Conservation (phyloP, 495 filamentous ascomycete species). For the Hypoxylon perforatum region DNA sequence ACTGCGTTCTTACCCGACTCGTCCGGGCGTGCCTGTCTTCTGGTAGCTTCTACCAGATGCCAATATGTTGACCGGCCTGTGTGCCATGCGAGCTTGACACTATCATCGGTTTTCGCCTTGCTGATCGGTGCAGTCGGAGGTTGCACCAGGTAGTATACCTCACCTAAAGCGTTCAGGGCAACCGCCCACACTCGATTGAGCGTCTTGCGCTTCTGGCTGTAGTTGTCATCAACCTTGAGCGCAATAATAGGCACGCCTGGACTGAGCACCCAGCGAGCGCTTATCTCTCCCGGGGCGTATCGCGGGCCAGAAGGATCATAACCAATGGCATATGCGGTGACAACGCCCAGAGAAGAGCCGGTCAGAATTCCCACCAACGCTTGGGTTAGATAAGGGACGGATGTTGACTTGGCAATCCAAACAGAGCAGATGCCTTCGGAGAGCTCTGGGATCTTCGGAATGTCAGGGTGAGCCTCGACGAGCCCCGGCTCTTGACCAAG, state of each 20-base stretch:
- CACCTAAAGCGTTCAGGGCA: conserved; percentile 89
- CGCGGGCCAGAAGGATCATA: conserved; percentile 72
- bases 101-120: conserved; percentile 63
- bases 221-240: conserved; percentile 85
- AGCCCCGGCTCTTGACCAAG: conserved; percentile 63
- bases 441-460: conserved; percentile 74
- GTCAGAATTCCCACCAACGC: conserved; percentile 83
- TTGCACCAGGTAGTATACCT: conserved; percentile 84
- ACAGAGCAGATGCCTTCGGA: conserved; percentile 75
- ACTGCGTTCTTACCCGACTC: conserved; percentile 70
- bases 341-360: conserved; percentile 86
- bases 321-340: conserved; percentile 84
- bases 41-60: conserved; percentile 80
- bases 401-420: conserved; percentile 89
- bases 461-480: conserved; percentile 66
- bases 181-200: conserved; percentile 84
- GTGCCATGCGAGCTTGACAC: conserved; percentile 74
- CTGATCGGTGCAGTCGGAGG: conserved; percentile 61
- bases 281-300: conserved; percentile 78
- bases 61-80: conserved; percentile 81
- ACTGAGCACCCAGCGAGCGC: conserved; percentile 86
- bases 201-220: conserved; percentile 72
- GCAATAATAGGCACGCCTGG: conserved; percentile 92
- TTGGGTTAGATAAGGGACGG: conserved; percentile 75
- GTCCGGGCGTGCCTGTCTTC: conserved; percentile 70